Evolutionary conservation across 345 rosid species (phyloP).

Genomic region (Firmiana major): DNA sequence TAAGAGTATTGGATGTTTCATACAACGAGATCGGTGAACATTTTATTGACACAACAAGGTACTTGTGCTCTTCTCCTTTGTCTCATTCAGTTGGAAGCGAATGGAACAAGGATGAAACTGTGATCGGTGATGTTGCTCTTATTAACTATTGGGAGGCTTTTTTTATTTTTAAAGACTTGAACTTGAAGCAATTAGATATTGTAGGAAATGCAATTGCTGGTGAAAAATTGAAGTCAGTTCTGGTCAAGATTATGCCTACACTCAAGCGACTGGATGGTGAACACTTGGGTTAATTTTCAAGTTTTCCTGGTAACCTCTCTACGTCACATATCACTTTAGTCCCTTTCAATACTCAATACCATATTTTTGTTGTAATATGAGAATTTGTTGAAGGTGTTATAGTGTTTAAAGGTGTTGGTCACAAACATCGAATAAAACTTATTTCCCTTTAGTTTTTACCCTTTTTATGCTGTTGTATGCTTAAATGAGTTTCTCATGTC

Average conservation of each 20-base stretch:
- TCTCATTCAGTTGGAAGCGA: slow-evolving; percentile 53
- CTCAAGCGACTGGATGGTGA: slow-evolving; percentile 67
- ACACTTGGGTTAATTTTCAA: slow-evolving; percentile 21
- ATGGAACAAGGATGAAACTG: slow-evolving; percentile 34
- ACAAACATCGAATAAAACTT: no score
- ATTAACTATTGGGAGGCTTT: slow-evolving; percentile 69
- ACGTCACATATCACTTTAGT: not conserved
- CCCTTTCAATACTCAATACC: not conserved
- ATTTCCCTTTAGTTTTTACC: no score
- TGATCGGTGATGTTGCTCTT: slow-evolving; percentile 21
- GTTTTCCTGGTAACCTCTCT: no score
- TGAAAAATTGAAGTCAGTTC: slow-evolving; percentile 52
- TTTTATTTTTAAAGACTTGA: slow-evolving; percentile 48
- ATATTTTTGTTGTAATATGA: not conserved
- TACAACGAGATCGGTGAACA: slow-evolving; percentile 83
- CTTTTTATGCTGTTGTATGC: no score
- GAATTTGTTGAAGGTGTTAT: not conserved
- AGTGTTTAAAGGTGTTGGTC: not conserved
- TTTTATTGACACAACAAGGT: slow-evolving; percentile 73
- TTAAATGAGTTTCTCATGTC: not conserved
- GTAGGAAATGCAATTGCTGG: slow-evolving; percentile 56
- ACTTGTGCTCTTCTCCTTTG: slow-evolving; percentile 67
- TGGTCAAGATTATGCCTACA: slow-evolving; percentile 52
- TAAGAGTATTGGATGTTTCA: slow-evolving; percentile 73
- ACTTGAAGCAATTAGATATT: slow-evolving; percentile 62